Evolutionary conservation across 1,284 basidiomycete species (phyloP), one percentile per base, ranked within the genome.

Genomic region (Papiliotrema nemorosa): DNA sequence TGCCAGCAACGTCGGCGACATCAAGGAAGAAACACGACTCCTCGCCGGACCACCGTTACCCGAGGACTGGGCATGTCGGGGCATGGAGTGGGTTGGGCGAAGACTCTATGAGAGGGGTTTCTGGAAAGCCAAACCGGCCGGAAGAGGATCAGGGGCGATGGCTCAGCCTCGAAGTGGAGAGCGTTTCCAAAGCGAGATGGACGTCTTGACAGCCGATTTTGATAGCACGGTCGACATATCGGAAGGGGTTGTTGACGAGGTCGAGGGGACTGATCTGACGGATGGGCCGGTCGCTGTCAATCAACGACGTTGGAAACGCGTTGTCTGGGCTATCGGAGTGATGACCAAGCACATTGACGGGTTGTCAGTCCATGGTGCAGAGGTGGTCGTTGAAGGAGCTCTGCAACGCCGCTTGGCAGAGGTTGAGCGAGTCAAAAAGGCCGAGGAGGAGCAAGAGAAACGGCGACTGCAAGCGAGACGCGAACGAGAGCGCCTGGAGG

Each of bases 61-160:
- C 0, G 96, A 98, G 71, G 96, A 98, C 70, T 97, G 92, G 90
- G 89, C 88, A 62, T 74, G 97, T 54, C 82, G 93, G 27, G 96
- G 96, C 3, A 88, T 93, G 83, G 88, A 90, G 57, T 98, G 94
- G 94, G 85, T 89, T 1, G 86, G 88, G 5, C 80, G 89, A 54
- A 82, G 84, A 50, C 84, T 96, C 1, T 96, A 87, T 69, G 90
- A 92, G 68, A 82, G 88, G 39, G 91, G 92, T 0, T 97, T 87
- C 73, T 97, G 92, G 93, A 78, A 78, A 50, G 49, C 62, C 26
- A 75, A 87, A 57, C 55, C 55, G 22, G 48, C 55, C 12, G 50
- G 50, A 26, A 55, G 71, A 9, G 55, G 62, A 3, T 71, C 78
- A 12, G 80, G 80, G 13, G 67, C 64, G 20, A 60, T 63, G 9